A percentile compares a stretch with the other conserved stretches of the same genome.
Evolutionary conservation across 2,329 filamentous ascomycete species (phyloP).

Genomic region (Pseudonectria foliicola): DNA sequence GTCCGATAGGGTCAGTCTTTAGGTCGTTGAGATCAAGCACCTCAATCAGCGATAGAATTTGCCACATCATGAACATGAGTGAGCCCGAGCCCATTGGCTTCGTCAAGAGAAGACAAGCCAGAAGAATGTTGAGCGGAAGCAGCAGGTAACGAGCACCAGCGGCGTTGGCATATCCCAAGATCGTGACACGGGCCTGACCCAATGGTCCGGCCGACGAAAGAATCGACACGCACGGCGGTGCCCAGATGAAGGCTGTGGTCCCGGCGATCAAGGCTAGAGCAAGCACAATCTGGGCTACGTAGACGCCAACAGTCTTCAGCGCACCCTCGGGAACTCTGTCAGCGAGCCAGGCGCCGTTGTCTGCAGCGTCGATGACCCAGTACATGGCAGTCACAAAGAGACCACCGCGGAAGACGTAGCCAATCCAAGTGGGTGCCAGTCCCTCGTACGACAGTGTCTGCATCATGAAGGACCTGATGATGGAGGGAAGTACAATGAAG

Average conservation of each 20-base stretch:
- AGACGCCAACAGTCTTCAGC: slow-evolving; percentile 68
- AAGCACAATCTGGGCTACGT: slow-evolving; percentile 73
- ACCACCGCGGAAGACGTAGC: slow-evolving; percentile 67
- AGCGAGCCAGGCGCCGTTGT: slow-evolving; percentile 75
- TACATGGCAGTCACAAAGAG: slow-evolving; percentile 71
- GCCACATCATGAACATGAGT: slow-evolving; percentile 76
- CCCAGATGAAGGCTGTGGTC: slow-evolving; percentile 77
- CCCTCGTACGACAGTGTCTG: slow-evolving; percentile 85
- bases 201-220: slow-evolving; percentile 39
- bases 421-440: slow-evolving; percentile 77
- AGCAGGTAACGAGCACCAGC: slow-evolving; percentile 86
- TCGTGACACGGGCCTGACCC: slow-evolving; percentile 56
- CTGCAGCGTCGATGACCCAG: slow-evolving; percentile 85
- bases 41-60: slow-evolving; percentile 72
- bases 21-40: slow-evolving; percentile 54
- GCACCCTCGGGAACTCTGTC: slow-evolving; percentile 44
- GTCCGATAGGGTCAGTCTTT: slow-evolving; percentile 67
- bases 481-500: slow-evolving; percentile 61
- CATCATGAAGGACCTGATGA: slow-evolving; percentile 72
- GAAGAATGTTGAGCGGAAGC: slow-evolving; percentile 69
- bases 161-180: slow-evolving; percentile 89
- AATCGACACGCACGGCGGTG: slow-evolving; percentile 76
- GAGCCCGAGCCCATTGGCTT: slow-evolving; percentile 93
- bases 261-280: slow-evolving; percentile 77
- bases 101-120: slow-evolving; percentile 71